These are phyloP conservation scores for Fusarium mangiferae DNA, from an alignment of 2,329 filamentous ascomycete species.

Conservation along the genomic window DNA sequence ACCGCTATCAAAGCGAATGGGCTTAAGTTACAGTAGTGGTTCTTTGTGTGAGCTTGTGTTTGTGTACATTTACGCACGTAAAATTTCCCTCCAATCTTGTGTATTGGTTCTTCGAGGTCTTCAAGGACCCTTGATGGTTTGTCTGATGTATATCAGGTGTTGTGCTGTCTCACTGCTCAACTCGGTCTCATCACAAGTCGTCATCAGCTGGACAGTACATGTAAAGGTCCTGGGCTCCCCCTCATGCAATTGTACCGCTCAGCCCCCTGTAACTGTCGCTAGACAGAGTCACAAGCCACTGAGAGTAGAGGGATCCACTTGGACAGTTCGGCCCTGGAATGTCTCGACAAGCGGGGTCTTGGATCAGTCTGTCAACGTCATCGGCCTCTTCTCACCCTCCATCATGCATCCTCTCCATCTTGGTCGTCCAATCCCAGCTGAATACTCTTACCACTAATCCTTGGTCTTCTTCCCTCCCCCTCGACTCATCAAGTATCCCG, in stretches of 20 bases:
- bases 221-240: slow-evolving; percentile 7
- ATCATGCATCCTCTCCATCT: slow-evolving; percentile 27
- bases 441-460: slow-evolving; percentile 21
- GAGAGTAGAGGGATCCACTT: slow-evolving; percentile 9
- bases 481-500: slow-evolving; percentile 38
- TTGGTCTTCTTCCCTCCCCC: slow-evolving; percentile 12
- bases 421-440: slow-evolving; percentile 24
- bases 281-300: slow-evolving; percentile 37
- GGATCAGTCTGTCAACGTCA: slow-evolving; percentile 41
- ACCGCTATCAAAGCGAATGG: slow-evolving; percentile 7
- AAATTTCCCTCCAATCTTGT: slow-evolving; percentile 14
- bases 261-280: slow-evolving; percentile 25
- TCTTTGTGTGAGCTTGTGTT: slow-evolving; percentile 7
- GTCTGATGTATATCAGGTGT: slow-evolving; percentile 17
- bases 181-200: slow-evolving; percentile 34
- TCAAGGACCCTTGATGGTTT: neutral
- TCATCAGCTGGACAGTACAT: slow-evolving; percentile 32
- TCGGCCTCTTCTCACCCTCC: slow-evolving; percentile 36
- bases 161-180: slow-evolving; percentile 11
- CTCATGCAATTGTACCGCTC: slow-evolving; percentile 14
- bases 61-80: slow-evolving; percentile 5
- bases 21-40: neutral
- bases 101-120: neutral
- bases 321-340: slow-evolving; percentile 35
- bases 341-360: slow-evolving; percentile 36